These are phyloP conservation scores for Domatiomyces globalis DNA, from an alignment of 2,329 filamentous ascomycete species.

Conservation along the genomic window DNA sequence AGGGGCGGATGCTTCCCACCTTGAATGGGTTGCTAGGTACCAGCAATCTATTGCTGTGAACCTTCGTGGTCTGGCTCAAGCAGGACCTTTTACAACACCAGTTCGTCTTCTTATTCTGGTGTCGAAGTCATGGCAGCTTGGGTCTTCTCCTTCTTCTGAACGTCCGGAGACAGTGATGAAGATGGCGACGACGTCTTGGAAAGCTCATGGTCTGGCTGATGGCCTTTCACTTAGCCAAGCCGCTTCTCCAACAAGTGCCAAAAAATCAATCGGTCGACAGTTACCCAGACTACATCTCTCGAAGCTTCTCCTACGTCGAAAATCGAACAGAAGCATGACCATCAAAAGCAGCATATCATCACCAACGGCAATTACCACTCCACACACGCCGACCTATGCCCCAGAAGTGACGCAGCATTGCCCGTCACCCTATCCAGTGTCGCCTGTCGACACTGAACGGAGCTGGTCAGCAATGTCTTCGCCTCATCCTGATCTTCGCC, in stretches of 20 bases:
- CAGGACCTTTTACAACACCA: background rate
- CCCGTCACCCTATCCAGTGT: conserved; percentile 3
- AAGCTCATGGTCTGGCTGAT: conserved; percentile 1
- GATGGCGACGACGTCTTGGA: background rate
- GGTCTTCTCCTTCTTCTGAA: too few species aligned
- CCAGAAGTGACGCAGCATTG: conserved; percentile 2
- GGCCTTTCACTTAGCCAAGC: conserved; percentile 5
- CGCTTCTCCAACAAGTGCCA: conserved; percentile 6
- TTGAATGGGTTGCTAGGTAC: background rate
- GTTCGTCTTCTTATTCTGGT: background rate
- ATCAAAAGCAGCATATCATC: background rate
- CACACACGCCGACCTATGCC: background rate
- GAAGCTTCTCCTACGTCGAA: conserved; percentile 7
- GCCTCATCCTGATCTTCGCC: conserved; percentile 5
- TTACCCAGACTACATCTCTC: conserved; percentile 5
- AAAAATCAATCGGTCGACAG: background rate
- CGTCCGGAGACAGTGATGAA: conserved; percentile 1
- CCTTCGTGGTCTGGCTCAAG: background rate
- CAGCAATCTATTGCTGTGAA: background rate
- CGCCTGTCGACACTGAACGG: conserved; percentile 1
- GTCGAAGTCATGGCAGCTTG: too few species aligned
- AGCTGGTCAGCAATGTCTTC: background rate
- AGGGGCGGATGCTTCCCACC: background rate
- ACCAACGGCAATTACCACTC: background rate
- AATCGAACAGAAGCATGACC: background rate